A percentile compares a stretch with the other conserved stretches of the same genome.
Conservation (phyloP, 768 basidiomycete species). For the Mycena capillaripes region DNA sequence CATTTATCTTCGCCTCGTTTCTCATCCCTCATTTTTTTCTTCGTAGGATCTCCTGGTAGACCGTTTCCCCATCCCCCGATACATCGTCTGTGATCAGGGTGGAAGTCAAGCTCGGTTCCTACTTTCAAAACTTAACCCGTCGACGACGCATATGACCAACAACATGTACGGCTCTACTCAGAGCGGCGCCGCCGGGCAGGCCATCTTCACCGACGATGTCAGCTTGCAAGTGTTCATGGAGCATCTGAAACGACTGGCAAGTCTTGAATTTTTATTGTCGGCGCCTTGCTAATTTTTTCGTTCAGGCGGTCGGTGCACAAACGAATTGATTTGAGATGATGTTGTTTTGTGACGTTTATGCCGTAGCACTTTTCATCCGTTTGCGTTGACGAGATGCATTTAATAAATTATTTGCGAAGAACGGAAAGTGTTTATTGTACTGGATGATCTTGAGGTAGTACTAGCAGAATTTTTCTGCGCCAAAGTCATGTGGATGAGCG, state of each 20-base stretch:
- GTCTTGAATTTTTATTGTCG: constrained; percentile 41
- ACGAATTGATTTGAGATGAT: constrained; percentile 60
- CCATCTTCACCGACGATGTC: constrained; percentile 99
- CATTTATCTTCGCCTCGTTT: not conserved
- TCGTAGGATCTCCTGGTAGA: constrained; percentile 91
- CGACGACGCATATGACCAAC: constrained; percentile 96
- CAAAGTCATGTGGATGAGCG: no score
- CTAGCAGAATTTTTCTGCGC: no score
- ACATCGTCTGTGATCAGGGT: constrained; percentile 98
- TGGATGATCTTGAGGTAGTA: no score
- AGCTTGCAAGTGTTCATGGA: constrained; percentile 99
- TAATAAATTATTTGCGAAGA: constrained; percentile 19
- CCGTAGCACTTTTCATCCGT: constrained; percentile 13
- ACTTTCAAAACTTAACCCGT: constrained; percentile 95
- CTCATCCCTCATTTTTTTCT: not conserved
- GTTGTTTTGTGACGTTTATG: constrained; percentile 38
- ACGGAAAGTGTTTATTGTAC: no score
- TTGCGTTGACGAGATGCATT: not conserved
- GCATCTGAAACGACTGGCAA: constrained; percentile 91
- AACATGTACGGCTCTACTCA: constrained; percentile 89
- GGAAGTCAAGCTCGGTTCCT: constrained; percentile 99
- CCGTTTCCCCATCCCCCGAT: constrained; percentile 96
- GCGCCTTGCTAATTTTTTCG: constrained; percentile 1
- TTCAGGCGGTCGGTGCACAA: constrained; percentile 77
- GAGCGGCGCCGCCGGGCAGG: constrained; percentile 80